Base-by-base conservation (phyloP, 306 rosid species). In the Nissolia schottii region DNA sequence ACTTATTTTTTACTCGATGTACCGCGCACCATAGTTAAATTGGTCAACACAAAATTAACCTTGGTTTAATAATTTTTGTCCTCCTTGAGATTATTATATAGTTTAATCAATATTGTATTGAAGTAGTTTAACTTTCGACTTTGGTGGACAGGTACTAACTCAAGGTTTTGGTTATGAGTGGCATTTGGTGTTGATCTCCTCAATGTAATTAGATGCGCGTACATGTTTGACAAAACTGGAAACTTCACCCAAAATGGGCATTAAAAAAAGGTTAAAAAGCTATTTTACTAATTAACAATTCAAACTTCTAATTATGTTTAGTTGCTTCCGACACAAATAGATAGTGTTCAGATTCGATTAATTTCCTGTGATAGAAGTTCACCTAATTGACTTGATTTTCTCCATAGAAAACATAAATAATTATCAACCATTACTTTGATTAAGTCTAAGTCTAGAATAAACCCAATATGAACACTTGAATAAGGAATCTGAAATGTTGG, bases 101-200 rank as follows among this genome's bases (percentile, higher is more conserved):
- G 15, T 22, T 22, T 51, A 51, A 50, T 5, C 19, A 0, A 57
- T 11, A 41, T 28, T n/a, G 1, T 34, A 32, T 4, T 51, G 19
- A 28, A 75, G 23, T 77, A 75, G 23, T 77, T 40, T 6, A 41
- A 15, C 60, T 64, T 38, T 64, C 72, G 83, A 79, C 79, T 79
- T 79, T 79, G 11, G 18, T 11, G 64, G 34, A 38, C 51, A 67
- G 38, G 19, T 37, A 40, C 60, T 28, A n/a, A n/a, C 27, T 22
- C 7, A 61, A 31, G 9, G 53, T 68, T 62, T 68, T 62, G 66
- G 66, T 18, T 23, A 60, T 38, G 27, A 25, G 70, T 63, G 81
- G 62, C 65, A 80, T 75, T 80, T 80, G 81, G 68, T 68, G 5
- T 6, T n/a, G 51, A 10, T 59, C 37, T 62, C 14, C 29, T 25